Base-by-base conservation (phyloP, 306 rosid genomes). In the Pueraria montana region DNA sequence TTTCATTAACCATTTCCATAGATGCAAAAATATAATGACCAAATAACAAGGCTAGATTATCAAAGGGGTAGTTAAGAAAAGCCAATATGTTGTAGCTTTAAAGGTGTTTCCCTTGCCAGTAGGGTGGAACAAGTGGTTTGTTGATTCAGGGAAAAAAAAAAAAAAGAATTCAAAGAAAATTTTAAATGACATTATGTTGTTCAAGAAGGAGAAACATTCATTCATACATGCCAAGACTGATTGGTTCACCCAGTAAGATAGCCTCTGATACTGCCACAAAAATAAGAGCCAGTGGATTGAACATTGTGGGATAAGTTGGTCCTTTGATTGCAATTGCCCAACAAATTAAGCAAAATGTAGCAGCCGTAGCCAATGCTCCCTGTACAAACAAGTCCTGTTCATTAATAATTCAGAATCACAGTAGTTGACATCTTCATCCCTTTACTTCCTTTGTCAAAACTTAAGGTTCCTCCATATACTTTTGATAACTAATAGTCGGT, bases 241-340 rank as follows among this genome's bases (percentile, higher is more conserved):
- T 53, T 30, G 87, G 83, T 88, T 85, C 91, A 3, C 90, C 92
- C 9, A 94, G 82, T 4, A 92, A 7, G 76, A 91, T 7, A 34
- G 91, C 88, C 82, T 90, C 95, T 24, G 80, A 82, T 38, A 88
- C n/a, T 11, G 94, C 88, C 72, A 94, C 97, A 73, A 91, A 91
- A 78, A 94, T 45, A n/a, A 91, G 89, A 82, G 94, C 53, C 27
- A 94, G 4, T 4, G 98, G 94, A 77, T 92, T 91, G 87, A 92
- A 94, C 92, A 92, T 92, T 24, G 98, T 67, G 20, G 94, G 95
- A 73, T 87, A 94, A 40, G 89, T 87, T 4, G 98, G 92, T 49
- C 98, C 98, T 79, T 84, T 77, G 5, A 80, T 23, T 18, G 91
- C 4, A 64, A 92, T 82, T 43, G 78, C 85, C 97, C 97, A 86